phyloP scores from a whole-genome alignment of 164 flowering plant species.

The Kalanchoe fedtschenkoi region DNA sequence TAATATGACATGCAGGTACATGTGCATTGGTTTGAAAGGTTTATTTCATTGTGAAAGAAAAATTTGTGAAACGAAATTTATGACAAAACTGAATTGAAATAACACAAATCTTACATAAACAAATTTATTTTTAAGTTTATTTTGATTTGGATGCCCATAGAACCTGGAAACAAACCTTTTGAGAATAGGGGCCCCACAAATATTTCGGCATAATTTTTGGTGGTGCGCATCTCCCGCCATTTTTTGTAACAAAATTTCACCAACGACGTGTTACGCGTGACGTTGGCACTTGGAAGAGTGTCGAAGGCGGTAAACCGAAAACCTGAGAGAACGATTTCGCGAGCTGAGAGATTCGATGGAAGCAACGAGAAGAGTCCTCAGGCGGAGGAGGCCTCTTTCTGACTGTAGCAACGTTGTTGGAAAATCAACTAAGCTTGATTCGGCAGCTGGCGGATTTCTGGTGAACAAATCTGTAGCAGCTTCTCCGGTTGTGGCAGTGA shows the following conservation, averaged over 20 bases:
- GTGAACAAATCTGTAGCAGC: not conserved
- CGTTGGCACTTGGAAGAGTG: not conserved
- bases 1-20: no score
- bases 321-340: not conserved
- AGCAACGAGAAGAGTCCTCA: not conserved
- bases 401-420: not conserved
- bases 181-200: no score
- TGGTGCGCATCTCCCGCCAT: conserved; percentile 2
- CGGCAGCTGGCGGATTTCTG: not conserved
- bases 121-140: no score
- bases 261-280: not conserved
- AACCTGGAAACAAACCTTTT: no score
- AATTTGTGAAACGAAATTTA: no score
- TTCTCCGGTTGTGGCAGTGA: not conserved
- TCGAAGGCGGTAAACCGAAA: no score
- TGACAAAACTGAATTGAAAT: no score
- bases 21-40: no score
- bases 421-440: not conserved
- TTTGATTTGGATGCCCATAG: no score
- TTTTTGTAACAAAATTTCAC: not conserved
- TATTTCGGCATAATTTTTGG: no score
- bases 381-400: not conserved
- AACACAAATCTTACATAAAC: no score
- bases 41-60: no score
- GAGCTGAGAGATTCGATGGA: not conserved